These are phyloP conservation scores for Liquidambar formosana DNA, from an alignment of 164 flowering plant genomes.

Conservation along the genomic window DNA sequence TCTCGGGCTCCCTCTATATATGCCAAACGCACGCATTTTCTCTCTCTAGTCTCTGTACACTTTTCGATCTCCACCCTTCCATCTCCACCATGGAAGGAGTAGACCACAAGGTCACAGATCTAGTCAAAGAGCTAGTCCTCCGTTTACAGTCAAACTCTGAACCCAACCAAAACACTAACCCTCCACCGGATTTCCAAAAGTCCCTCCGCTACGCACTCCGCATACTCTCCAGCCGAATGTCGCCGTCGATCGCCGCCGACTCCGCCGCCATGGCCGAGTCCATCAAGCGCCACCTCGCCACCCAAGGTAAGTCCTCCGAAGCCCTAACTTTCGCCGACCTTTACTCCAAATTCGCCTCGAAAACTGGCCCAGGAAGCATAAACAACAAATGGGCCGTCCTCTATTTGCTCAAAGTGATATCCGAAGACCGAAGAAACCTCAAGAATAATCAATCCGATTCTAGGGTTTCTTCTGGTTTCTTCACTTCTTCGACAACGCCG, in stretches of 20 bases:
- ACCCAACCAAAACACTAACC: slow-evolving; percentile 29
- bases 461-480: slow-evolving; percentile 30
- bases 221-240: slow-evolving; percentile 77
- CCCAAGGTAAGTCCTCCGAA: slow-evolving; percentile 80
- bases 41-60: background rate
- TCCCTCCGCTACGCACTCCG: slow-evolving; percentile 73
- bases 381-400: slow-evolving; percentile 84
- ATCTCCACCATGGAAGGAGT: slow-evolving; percentile 47
- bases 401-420: slow-evolving; percentile 73
- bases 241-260: slow-evolving; percentile 81
- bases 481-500: slow-evolving; percentile 25
- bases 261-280: slow-evolving; percentile 86
- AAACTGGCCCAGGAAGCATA: slow-evolving; percentile 68
- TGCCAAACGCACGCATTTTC: too few species aligned
- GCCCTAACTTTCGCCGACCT: slow-evolving; percentile 92
- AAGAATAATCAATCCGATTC: slow-evolving; percentile 21
- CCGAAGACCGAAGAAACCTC: slow-evolving; percentile 53
- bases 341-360: slow-evolving; percentile 65
- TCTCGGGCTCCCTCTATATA: slow-evolving; percentile 10
- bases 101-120: slow-evolving; percentile 64
- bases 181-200: slow-evolving; percentile 33
- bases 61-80: too few species aligned
- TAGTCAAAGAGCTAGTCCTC: slow-evolving; percentile 74
- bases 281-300: slow-evolving; percentile 82
- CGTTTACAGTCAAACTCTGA: slow-evolving; percentile 46